A percentile compares a stretch with the other conserved stretches of the same genome.
phyloP scores from a whole-genome alignment of 352 stramenopile species.

The Phytophthora fragariae region DNA sequence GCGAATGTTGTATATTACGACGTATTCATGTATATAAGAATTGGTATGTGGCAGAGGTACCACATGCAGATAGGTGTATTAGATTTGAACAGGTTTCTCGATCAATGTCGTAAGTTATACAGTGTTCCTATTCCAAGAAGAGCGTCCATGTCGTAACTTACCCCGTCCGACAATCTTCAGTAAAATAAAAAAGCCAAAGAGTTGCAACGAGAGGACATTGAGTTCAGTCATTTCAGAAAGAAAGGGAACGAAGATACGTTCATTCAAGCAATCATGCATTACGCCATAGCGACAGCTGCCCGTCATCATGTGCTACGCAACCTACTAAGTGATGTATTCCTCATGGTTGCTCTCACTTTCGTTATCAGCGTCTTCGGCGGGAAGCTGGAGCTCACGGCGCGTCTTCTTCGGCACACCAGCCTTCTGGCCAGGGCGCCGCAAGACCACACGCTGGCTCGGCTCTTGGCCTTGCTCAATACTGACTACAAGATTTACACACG shows the following conservation, averaged over 20 bases:
- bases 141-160: constrained; percentile 14
- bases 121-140: neutral
- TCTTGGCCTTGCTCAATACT: too few species aligned
- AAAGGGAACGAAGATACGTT: too few species aligned
- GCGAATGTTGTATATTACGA: constrained; percentile 24
- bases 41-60: constrained; percentile 6
- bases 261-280: neutral
- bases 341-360: constrained; percentile 1
- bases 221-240: too few species aligned
- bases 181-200: neutral
- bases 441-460: constrained; percentile 17
- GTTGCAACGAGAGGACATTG: too few species aligned
- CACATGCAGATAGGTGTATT: constrained; percentile 8
- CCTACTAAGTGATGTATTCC: neutral
- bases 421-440: constrained; percentile 14
- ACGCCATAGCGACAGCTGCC: neutral
- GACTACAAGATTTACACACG: too few species aligned
- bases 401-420: constrained; percentile 30
- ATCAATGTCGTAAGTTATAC: constrained; percentile 20
- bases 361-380: neutral
- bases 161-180: neutral
- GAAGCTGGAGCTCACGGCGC: constrained; percentile 5
- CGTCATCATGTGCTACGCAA: constrained; percentile 2
- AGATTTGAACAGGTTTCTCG: constrained; percentile 10
- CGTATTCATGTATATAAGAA: neutral